Conservation (phyloP, 169 alveolate species). For the Cryptosporidium felis region DNA sequence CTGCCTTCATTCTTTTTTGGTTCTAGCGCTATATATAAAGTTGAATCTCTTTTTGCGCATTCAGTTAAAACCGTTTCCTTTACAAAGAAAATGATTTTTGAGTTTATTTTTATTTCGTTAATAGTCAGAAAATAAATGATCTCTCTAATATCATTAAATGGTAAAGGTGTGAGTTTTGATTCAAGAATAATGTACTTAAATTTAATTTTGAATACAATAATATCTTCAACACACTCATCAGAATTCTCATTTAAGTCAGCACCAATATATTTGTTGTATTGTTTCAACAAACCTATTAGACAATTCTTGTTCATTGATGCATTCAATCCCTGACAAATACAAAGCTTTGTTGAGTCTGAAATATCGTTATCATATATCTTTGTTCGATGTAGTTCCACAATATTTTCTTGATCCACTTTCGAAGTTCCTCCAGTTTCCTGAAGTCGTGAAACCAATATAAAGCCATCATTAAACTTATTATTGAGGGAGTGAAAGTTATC, state of each 20-base stretch:
- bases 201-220: neutral
- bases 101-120: neutral
- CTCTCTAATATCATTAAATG: constrained; percentile 18
- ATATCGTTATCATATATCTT: neutral
- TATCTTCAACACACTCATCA: neutral
- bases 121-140: neutral
- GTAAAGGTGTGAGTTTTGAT: constrained; percentile 6
- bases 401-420: neutral
- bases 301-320: neutral
- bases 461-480: constrained; percentile 15
- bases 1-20: neutral
- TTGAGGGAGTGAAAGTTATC: constrained; percentile 38
- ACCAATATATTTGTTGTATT: constrained; percentile 2
- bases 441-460: neutral
- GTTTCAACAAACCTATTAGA: neutral
- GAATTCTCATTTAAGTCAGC: neutral
- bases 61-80: neutral
- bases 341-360: neutral
- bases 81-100: constrained; percentile 14
- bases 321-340: constrained; percentile 28
- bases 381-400: neutral
- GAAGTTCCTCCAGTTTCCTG: neutral
- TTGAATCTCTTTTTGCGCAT: neutral
- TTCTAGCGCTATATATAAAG: neutral
- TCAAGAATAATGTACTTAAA: constrained; percentile 25